Evolutionary conservation across 2,329 filamentous ascomycete genomes (phyloP).

Genomic region (Trichoderma citrinoviride): DNA sequence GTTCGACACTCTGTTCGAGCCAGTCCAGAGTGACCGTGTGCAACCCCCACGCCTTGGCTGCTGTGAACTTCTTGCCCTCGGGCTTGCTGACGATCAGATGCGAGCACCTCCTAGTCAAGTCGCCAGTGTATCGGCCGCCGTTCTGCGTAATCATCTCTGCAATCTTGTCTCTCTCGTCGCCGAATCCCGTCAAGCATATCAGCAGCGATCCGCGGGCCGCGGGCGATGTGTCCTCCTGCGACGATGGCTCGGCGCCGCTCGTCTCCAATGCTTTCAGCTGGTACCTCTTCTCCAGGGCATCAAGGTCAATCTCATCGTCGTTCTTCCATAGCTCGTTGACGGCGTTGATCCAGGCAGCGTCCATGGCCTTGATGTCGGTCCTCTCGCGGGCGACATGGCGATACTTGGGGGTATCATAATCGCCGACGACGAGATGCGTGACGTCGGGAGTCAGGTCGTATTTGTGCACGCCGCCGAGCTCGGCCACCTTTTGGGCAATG

Average conservation of each 20-base stretch:
- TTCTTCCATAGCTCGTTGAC: constrained; percentile 77
- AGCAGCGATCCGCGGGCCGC: constrained; percentile 43
- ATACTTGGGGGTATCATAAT: constrained; percentile 89
- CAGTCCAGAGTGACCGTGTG: constrained; percentile 78
- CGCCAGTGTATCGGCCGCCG: constrained; percentile 81
- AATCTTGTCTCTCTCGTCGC: constrained; percentile 65
- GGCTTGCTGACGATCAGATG: constrained; percentile 80
- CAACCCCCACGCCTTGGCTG: constrained; percentile 79
- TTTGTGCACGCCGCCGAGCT: constrained; percentile 85
- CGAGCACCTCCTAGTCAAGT: constrained; percentile 80
- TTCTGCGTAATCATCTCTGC: constrained; percentile 64
- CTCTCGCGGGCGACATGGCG: constrained; percentile 89
- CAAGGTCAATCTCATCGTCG: constrained; percentile 74
- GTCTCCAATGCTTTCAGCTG: constrained; percentile 62
- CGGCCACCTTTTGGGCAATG: constrained; percentile 61
- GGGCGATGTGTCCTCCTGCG: constrained; percentile 22
- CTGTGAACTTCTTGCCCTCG: constrained; percentile 84
- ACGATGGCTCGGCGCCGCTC: constrained; percentile 42
- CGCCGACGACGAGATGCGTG: constrained; percentile 89
- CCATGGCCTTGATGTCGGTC: constrained; percentile 80
- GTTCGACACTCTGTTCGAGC: constrained; percentile 76
- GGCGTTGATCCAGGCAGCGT: constrained; percentile 79
- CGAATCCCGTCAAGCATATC: constrained; percentile 58
- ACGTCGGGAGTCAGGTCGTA: constrained; percentile 94
- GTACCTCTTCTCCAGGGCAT: constrained; percentile 64